These are phyloP conservation scores for Sanghuangporus sanghuang DNA, from an alignment of 1,284 basidiomycete species.

Conservation along the genomic window DNA sequence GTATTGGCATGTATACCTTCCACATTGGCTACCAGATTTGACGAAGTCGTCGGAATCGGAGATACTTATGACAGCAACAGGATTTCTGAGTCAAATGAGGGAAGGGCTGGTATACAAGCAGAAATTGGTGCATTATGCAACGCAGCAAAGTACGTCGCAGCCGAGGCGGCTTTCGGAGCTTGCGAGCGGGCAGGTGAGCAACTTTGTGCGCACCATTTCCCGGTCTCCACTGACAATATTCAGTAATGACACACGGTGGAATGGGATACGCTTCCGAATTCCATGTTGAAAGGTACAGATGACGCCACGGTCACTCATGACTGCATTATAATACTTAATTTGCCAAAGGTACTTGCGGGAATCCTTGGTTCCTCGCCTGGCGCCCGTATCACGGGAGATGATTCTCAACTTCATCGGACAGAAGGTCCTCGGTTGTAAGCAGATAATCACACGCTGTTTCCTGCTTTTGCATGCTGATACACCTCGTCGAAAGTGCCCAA, in stretches of 20 bases:
- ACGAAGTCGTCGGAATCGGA: slow-evolving; percentile 11
- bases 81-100: not conserved
- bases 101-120: not conserved
- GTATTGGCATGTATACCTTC: not conserved
- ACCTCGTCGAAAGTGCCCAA: slow-evolving; percentile 8
- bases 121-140: slow-evolving; percentile 28
- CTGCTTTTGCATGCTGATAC: not conserved
- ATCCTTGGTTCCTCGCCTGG: slow-evolving; percentile 27
- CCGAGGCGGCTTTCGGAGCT: slow-evolving; percentile 27
- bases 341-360: slow-evolving; percentile 22
- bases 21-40: not conserved
- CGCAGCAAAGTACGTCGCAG: slow-evolving; percentile 29
- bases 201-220: not conserved
- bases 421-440: slow-evolving; percentile 14
- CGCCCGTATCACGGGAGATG: slow-evolving; percentile 28
- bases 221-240: slow-evolving; percentile 9
- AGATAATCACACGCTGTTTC: not conserved
- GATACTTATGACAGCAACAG: not conserved
- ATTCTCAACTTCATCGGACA: slow-evolving; percentile 22
- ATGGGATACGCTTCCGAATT: slow-evolving; percentile 29
- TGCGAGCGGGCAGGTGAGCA: slow-evolving; percentile 19
- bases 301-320: not conserved
- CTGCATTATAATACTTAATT: not conserved
- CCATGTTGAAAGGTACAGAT: slow-evolving; percentile 18
- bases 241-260: slow-evolving; percentile 26